These are phyloP conservation scores for Phytophthora sp. DNA, from an alignment of 352 stramenopile genomes.

Conservation along the genomic window DNA sequence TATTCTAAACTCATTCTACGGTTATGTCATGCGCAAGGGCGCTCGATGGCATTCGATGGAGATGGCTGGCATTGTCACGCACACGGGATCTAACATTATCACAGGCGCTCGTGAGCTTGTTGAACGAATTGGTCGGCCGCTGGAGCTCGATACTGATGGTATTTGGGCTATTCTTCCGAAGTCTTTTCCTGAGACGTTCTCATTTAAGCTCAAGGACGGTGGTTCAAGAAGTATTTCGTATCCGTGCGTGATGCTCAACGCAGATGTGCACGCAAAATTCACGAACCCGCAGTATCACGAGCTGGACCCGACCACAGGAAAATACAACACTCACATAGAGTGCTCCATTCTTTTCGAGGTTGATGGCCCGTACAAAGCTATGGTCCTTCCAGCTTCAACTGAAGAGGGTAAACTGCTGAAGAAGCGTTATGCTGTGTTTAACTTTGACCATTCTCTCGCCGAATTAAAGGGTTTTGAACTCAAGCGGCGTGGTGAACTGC, in stretches of 20 bases:
- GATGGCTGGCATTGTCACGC: conserved; percentile 99
- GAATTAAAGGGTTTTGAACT: conserved; percentile 97
- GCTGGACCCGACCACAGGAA: conserved; percentile 57
- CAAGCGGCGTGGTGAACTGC: conserved; percentile 98
- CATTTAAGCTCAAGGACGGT: conserved; percentile 81
- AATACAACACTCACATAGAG: conserved; percentile 94
- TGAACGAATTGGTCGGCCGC: conserved; percentile 94
- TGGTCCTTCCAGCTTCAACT: conserved; percentile 98
- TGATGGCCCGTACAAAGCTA: conserved; percentile 98
- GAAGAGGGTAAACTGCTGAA: conserved; percentile 99
- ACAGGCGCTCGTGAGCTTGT: conserved; percentile 94
- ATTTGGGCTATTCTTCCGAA: conserved; percentile 99
- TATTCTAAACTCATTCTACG: conserved; percentile 99
- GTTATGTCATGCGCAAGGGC: conserved; percentile 99
- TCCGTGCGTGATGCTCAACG: conserved; percentile 99
- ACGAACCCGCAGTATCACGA: conserved; percentile 97
- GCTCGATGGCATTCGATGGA: conserved; percentile 99
- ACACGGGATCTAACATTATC: conserved; percentile 99
- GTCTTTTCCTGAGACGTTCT: conserved; percentile 98
- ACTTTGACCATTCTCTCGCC: conserved; percentile 81
- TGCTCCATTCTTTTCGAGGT: conserved; percentile 99
- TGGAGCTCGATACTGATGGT: conserved; percentile 99
- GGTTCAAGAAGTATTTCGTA: conserved; percentile 94
- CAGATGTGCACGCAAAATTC: conserved; percentile 98
- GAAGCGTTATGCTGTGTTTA: conserved; percentile 95